A percentile compares a stretch with the other conserved stretches of the same genome.
Conservation (phyloP, 352 stramenopile species). For the Pythium periplocum region DNA sequence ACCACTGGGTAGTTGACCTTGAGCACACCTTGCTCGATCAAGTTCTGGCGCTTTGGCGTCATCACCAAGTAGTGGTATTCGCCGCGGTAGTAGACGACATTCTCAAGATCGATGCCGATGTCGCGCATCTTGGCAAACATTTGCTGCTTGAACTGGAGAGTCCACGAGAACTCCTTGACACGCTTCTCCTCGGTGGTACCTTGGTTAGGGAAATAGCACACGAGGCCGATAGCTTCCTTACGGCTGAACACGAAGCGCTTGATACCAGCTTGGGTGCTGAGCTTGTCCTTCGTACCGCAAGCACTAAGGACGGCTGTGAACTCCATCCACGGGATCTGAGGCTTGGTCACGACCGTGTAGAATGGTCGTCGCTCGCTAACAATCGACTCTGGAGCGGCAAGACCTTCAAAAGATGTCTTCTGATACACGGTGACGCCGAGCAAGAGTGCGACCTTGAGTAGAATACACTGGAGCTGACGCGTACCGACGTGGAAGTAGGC, state of each 20-base stretch:
- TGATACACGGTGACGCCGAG: slow-evolving; percentile 67
- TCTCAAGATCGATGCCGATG: slow-evolving; percentile 72
- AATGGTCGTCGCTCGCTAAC: slow-evolving; percentile 54
- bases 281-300: slow-evolving; percentile 59
- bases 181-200: slow-evolving; percentile 70
- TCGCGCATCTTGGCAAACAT: slow-evolving; percentile 76
- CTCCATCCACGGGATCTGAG: slow-evolving; percentile 76
- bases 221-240: slow-evolving; percentile 74
- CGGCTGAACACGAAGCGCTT: slow-evolving; percentile 76
- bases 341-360: slow-evolving; percentile 68
- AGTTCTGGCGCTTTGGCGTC: slow-evolving; percentile 72
- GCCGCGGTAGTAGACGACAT: slow-evolving; percentile 83
- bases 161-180: slow-evolving; percentile 81
- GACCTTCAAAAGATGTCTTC: slow-evolving; percentile 52
- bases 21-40: slow-evolving; percentile 68
- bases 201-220: slow-evolving; percentile 79
- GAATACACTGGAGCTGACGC: slow-evolving; percentile 77
- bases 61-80: slow-evolving; percentile 87
- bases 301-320: slow-evolving; percentile 68
- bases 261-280: slow-evolving; percentile 59
- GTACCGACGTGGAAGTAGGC: slow-evolving; percentile 84
- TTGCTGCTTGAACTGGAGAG: slow-evolving; percentile 82
- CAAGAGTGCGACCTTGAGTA: slow-evolving; percentile 77
- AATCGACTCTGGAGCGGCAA: slow-evolving; percentile 44
- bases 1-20: slow-evolving; percentile 64